These are phyloP conservation scores for Volutella citrinella DNA, from an alignment of 2,329 filamentous ascomycete species.

Conservation along the genomic window DNA sequence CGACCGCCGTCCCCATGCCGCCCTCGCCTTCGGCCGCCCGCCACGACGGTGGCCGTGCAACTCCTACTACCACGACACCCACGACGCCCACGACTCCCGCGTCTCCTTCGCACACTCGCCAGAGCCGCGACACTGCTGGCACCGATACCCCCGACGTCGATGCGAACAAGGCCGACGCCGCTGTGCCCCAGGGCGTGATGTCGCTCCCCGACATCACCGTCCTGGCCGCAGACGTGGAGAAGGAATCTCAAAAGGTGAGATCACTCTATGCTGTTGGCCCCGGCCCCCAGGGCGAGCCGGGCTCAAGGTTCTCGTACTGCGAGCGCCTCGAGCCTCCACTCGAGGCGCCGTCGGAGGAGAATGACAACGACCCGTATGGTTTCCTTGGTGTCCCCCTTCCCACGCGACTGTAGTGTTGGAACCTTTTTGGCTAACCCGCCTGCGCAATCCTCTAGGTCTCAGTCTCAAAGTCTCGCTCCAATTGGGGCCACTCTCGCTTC, in stretches of 20 bases:
- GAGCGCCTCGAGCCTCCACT: slow-evolving; percentile 47
- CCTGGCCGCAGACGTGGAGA: slow-evolving; percentile 54
- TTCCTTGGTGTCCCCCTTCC: slow-evolving; percentile 44
- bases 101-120: slow-evolving; percentile 19
- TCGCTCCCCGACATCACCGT: slow-evolving; percentile 48
- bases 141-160: slow-evolving; percentile 14
- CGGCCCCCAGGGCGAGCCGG: slow-evolving; percentile 51
- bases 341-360: slow-evolving; percentile 50
- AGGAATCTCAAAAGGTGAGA: slow-evolving; percentile 66
- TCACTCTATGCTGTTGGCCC: slow-evolving; percentile 61
- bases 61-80: slow-evolving; percentile 13
- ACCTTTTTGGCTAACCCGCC: too few species aligned
- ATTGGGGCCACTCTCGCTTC: slow-evolving; percentile 37
- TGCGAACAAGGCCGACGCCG: slow-evolving; percentile 9
- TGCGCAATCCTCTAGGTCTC: slow-evolving; percentile 20
- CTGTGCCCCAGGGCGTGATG: slow-evolving; percentile 14
- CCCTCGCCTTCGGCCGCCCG: slow-evolving; percentile 9
- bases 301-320: slow-evolving; percentile 44
- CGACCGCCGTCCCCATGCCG: slow-evolving; percentile 4
- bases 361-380: slow-evolving; percentile 56
- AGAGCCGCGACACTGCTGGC: slow-evolving; percentile 22
- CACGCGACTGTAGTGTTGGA: too few species aligned
- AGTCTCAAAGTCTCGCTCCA: slow-evolving; percentile 31
- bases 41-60: slow-evolving; percentile 18
- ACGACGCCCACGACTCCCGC: slow-evolving; percentile 21